Evolutionary conservation across 108 stramenopile species (phyloP).

Genomic region (Nannochloropsis oceanica): DNA sequence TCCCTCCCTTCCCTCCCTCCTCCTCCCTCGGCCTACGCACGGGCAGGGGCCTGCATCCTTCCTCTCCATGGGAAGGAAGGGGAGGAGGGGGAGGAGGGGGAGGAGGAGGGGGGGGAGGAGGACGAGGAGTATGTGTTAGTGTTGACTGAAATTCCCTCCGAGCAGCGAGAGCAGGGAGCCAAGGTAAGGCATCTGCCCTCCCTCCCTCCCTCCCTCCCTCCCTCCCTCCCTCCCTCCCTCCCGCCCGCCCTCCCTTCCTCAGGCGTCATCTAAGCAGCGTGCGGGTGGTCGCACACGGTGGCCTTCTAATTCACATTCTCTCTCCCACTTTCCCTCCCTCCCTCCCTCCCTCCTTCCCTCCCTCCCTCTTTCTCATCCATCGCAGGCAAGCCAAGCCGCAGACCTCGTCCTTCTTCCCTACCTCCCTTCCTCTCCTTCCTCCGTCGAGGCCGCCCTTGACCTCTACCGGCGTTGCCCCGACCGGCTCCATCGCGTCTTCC

Average conservation of each 20-base stretch:
- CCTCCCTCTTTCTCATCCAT: neutral
- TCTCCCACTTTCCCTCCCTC: too few species aligned
- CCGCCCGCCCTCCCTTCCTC: neutral
- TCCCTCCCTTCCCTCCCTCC: too few species aligned
- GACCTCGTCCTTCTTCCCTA: neutral
- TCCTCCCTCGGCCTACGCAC: too few species aligned
- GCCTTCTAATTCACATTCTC: neutral
- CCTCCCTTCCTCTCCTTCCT: neutral
- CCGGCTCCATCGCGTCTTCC: neutral
- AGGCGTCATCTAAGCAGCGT: neutral
- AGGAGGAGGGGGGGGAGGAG: too few species aligned
- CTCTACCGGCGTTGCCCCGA: neutral
- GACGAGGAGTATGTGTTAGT: too few species aligned
- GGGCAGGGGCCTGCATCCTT: too few species aligned
- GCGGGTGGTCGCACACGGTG: neutral
- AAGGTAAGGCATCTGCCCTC: too few species aligned
- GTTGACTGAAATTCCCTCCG: too few species aligned
- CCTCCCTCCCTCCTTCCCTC: neutral
- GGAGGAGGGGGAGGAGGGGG: too few species aligned
- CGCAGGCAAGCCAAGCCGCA: neutral
- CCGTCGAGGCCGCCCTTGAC: neutral
- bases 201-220: neutral
- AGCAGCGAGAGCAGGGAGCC: too few species aligned
- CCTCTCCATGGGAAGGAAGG: too few species aligned
- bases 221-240: neutral